Evolutionary conservation across 768 basidiomycete species (phyloP).

Genomic region (Boletus vinaceobasis): DNA sequence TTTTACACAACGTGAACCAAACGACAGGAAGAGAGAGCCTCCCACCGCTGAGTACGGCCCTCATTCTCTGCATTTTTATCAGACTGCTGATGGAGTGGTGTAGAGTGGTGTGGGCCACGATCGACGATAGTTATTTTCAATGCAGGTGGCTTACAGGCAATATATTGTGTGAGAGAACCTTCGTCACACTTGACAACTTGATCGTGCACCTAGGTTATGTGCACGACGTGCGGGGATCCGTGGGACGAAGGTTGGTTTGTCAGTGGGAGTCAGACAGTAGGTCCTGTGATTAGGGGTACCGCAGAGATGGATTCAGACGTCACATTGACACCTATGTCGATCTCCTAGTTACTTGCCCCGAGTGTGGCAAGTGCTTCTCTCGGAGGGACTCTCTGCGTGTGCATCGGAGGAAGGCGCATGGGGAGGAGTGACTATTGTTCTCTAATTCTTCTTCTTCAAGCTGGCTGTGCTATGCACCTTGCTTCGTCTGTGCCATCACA

Average conservation of each 20-base stretch:
- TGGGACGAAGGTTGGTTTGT: background rate
- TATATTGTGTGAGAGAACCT: background rate
- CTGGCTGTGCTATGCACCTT: too few species aligned
- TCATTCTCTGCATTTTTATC: background rate
- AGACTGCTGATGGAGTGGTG: background rate
- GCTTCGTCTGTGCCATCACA: too few species aligned
- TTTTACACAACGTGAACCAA: background rate
- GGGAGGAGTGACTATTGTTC: too few species aligned
- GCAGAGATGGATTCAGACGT: background rate
- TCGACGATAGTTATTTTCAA: accelerated
- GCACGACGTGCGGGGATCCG: conserved; percentile 5
- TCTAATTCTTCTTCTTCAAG: too few species aligned
- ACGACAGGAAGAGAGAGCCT: background rate
- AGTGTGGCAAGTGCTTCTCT: too few species aligned
- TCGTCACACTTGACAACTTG: background rate
- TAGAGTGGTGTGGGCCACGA: background rate
- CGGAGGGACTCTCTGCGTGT: too few species aligned
- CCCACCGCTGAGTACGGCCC: background rate
- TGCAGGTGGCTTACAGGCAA: conserved; percentile 5
- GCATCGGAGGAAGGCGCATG: too few species aligned
- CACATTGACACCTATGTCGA: too few species aligned
- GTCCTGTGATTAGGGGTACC: background rate
- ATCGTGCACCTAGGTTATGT: background rate
- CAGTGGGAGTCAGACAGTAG: background rate
- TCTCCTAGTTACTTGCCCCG: background rate